Percentiles rank a stretch among this genome's conserved stretches.
Evolutionary conservation across 148 eudicot species (phyloP).

Genomic region (Beta vulgaris): DNA sequence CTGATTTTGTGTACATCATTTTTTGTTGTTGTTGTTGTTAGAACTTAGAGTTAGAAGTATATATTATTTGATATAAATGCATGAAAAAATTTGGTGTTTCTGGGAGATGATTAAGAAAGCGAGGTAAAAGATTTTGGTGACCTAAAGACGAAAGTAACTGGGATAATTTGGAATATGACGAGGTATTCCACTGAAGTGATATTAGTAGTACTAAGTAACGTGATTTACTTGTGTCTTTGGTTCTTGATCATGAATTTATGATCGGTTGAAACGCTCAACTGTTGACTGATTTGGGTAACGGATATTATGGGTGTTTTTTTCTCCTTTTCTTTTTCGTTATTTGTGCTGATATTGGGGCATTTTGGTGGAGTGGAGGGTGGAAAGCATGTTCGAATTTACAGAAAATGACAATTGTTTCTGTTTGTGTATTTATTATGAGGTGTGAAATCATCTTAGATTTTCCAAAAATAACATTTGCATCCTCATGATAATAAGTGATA

Average conservation of each 20-base stretch:
- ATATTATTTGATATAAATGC: too few species aligned
- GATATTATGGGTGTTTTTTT: constrained; percentile 7
- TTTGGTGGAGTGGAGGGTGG: neutral
- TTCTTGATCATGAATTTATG: constrained; percentile 13
- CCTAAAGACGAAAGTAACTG: neutral
- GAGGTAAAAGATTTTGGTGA: neutral
- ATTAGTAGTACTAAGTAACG: neutral
- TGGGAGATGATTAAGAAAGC: neutral
- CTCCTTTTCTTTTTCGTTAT: neutral
- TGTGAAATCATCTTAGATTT: constrained; percentile 1
- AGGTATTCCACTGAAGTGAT: neutral
- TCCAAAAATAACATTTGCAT: too few species aligned
- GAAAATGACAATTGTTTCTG: constrained; percentile 10
- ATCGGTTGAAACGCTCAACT: constrained; percentile 32
- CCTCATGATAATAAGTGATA: too few species aligned
- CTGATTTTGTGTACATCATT: constrained; percentile 34
- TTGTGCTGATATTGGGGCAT: constrained; percentile 16
- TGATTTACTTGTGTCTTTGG: constrained; percentile 9
- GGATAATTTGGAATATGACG: neutral
- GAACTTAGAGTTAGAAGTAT: too few species aligned
- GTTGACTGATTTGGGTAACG: constrained; percentile 32
- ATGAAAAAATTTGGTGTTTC: neutral
- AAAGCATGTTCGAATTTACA: constrained; percentile 15
- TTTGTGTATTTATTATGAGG: constrained; percentile 1
- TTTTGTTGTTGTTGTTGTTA: neutral